A percentile compares a stretch with the other conserved stretches of the same genome.
phyloP scores from a whole-genome alignment of 1,284 basidiomycete genomes.

The Thecaphora thlaspeos region DNA sequence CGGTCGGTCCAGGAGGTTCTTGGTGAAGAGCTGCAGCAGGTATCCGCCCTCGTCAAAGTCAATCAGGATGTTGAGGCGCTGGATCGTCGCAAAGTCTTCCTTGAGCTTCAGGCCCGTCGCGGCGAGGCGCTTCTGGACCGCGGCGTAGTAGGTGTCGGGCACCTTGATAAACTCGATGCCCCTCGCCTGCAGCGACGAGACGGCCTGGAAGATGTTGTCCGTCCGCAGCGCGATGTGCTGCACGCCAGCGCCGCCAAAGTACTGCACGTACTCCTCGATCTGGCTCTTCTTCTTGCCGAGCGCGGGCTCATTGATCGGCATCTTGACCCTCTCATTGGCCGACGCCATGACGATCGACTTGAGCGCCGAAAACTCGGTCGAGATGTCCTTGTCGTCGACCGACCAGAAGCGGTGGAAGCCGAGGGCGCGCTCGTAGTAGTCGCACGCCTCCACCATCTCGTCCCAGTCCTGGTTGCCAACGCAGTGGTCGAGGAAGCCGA shows the following conservation, averaged over 20 bases:
- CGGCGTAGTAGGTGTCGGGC: conserved; percentile 11
- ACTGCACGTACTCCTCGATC: conserved; percentile 17
- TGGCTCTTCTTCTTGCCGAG: conserved; percentile 10
- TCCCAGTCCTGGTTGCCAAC: conserved; percentile 15
- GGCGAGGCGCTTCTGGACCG: conserved; percentile 1
- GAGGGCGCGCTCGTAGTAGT: conserved; percentile 16
- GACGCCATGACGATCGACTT: conserved; percentile 14
- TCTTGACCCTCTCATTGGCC: conserved; percentile 14
- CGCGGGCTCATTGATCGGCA: conserved; percentile 18
- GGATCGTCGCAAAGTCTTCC: conserved; percentile 9
- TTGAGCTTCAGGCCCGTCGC: conserved; percentile 4
- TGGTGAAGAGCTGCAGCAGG: conserved; percentile 17
- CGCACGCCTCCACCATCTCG: conserved; percentile 13
- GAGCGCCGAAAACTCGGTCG: conserved; percentile 15
- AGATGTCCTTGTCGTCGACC: conserved; percentile 19
- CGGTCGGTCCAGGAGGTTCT: conserved; percentile 12
- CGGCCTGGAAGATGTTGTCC: conserved; percentile 14
- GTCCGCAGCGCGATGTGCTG: conserved; percentile 20
- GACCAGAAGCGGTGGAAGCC: conserved; percentile 20
- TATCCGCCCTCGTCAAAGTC: conserved; percentile 21
- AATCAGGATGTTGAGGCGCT: conserved; percentile 9
- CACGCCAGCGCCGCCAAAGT: conserved; percentile 11
- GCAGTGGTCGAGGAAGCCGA: conserved; percentile 9
- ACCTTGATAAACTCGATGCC: conserved; percentile 18
- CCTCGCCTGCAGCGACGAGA: conserved; percentile 6